These are phyloP conservation scores for Colletotrichum viniferum DNA, from an alignment of 2,329 filamentous ascomycete genomes.

Conservation along the genomic window DNA sequence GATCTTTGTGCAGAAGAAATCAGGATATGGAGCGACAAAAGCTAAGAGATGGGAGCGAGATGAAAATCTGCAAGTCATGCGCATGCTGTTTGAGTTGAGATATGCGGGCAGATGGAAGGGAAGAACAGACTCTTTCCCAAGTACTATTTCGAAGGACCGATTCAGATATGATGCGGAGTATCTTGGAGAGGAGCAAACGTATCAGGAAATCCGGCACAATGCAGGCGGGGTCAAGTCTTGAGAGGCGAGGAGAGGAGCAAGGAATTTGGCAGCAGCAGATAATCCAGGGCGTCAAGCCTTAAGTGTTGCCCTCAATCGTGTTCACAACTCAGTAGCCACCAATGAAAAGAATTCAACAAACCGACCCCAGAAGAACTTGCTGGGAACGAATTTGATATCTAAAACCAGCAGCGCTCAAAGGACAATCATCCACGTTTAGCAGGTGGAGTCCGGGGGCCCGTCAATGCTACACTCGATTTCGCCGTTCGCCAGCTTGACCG, in stretches of 20 bases:
- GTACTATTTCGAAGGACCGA: neutral
- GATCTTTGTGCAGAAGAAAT: neutral
- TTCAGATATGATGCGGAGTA: neutral
- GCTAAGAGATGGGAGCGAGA: slow-evolving; percentile 5
- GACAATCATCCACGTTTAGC: neutral
- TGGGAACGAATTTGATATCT: neutral
- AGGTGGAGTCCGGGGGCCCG: neutral
- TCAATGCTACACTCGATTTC: neutral
- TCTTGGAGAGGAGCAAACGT: neutral
- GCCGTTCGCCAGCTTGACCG: neutral
- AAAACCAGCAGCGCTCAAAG: neutral
- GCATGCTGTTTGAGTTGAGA: neutral
- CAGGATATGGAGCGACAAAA: neutral
- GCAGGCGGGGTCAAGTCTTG: neutral
- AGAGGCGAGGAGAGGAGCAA: neutral
- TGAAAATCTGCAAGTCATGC: slow-evolving; percentile 4
- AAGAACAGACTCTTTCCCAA: neutral
- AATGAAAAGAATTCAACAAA: fast-evolving
- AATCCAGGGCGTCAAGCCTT: neutral
- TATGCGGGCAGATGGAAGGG: neutral
- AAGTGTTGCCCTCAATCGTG: neutral
- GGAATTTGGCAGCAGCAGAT: neutral
- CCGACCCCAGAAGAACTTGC: neutral
- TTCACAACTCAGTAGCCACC: neutral
- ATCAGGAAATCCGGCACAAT: neutral